phyloP scores from a whole-genome alignment of 2,329 filamentous ascomycete genomes.

The Trichoderma aggressivum region DNA sequence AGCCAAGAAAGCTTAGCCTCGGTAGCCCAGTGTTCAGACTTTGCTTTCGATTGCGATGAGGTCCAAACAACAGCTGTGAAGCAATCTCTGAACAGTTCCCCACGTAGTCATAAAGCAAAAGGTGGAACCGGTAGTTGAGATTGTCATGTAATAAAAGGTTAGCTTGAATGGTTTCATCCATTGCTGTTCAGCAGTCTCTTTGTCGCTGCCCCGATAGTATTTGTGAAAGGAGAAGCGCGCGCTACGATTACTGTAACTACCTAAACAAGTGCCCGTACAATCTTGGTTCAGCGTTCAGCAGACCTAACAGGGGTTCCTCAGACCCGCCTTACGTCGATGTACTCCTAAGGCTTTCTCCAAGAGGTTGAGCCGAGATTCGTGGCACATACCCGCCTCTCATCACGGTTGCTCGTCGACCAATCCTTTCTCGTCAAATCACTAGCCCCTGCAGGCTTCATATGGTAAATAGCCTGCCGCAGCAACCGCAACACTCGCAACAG shows the following conservation, averaged over 20 bases:
- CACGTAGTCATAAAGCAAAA: fast-evolving
- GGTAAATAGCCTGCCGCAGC: background rate
- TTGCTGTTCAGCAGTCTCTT: background rate
- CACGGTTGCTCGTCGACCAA: background rate
- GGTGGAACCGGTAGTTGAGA: background rate
- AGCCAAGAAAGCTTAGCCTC: background rate
- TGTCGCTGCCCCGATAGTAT: background rate
- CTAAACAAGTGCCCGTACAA: background rate
- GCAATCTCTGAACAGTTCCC: background rate
- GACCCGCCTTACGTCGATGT: background rate
- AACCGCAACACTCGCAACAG: background rate
- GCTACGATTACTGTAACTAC: background rate
- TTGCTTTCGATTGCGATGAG: background rate
- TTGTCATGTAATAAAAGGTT: background rate
- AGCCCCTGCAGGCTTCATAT: no score
- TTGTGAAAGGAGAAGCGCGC: background rate
- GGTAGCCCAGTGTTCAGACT: background rate
- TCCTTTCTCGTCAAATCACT: no score
- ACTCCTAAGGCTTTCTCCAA: background rate
- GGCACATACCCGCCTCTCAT: background rate
- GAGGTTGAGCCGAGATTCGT: background rate
- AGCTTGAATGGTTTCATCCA: background rate
- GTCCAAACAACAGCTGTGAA: background rate
- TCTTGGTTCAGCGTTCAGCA: background rate
- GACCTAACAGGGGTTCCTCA: background rate